phyloP scores from a whole-genome alignment of 352 stramenopile genomes.

The Phytopythium delawarense region DNA sequence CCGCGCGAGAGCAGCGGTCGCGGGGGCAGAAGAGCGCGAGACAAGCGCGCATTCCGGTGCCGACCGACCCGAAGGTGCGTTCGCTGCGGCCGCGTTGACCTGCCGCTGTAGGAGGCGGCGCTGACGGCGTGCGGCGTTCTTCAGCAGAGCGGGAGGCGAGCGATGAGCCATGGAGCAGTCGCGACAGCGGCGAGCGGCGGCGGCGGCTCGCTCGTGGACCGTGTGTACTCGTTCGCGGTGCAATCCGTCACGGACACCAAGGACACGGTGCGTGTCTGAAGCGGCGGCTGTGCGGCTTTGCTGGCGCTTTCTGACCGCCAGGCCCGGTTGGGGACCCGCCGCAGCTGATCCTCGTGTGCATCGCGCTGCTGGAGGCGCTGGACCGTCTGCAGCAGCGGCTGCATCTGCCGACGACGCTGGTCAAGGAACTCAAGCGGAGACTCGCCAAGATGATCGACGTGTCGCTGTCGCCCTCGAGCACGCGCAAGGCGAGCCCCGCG shows the following conservation, averaged over 20 bases:
- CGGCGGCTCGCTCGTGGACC: constrained; percentile 28
- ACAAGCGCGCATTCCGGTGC: too few relatives aligned
- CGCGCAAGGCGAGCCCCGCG: constrained; percentile 16
- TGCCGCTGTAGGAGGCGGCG: too few relatives aligned
- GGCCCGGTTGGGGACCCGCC: background rate
- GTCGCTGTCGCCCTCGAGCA: constrained; percentile 28
- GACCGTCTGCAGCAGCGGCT: constrained; percentile 71
- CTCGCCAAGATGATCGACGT: constrained; percentile 60
- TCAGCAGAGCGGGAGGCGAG: constrained; percentile 9
- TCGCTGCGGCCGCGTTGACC: background rate
- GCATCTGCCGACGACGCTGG: constrained; percentile 55
- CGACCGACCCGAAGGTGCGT: background rate
- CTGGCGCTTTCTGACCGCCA: background rate
- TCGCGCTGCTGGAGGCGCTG: constrained; percentile 67
- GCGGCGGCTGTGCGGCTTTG: background rate
- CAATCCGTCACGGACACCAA: constrained; percentile 67
- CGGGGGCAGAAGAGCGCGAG: too few relatives aligned
- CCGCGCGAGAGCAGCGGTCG: too few relatives aligned
- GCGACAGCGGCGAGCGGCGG: constrained; percentile 11
- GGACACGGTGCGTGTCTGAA: constrained; percentile 39
- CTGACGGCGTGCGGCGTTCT: background rate
- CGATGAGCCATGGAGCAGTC: constrained; percentile 21
- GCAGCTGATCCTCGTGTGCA: constrained; percentile 76
- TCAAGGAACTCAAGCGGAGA: constrained; percentile 72
- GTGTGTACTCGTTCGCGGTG: constrained; percentile 57